phyloP scores from a whole-genome alignment of 495 filamentous ascomycete species.

The Penicillium malachiteum region DNA sequence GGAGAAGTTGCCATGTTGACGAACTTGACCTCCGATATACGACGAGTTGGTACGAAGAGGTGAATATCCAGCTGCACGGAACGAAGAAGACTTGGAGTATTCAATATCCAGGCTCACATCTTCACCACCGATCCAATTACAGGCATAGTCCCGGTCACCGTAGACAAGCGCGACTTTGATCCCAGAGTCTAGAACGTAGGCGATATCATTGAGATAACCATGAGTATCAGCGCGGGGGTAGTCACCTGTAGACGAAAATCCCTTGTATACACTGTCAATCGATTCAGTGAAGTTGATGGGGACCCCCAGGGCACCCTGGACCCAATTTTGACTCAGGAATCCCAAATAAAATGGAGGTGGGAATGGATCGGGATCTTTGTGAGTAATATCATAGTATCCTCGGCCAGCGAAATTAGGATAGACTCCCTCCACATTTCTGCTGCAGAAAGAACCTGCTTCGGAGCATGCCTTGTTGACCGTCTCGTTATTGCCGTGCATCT shows the following conservation, averaged over 20 bases:
- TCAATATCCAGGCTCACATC: constrained; percentile 41
- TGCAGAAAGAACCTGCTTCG: constrained; percentile 38
- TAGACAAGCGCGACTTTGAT: constrained; percentile 71
- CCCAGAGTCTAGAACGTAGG: constrained; percentile 51
- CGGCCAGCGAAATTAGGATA: constrained; percentile 37
- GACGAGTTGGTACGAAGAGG: constrained; percentile 44
- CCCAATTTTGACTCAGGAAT: constrained; percentile 60
- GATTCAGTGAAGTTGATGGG: constrained; percentile 65
- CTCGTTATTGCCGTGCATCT: constrained; percentile 43
- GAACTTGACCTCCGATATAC: constrained; percentile 51
- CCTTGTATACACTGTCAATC: constrained; percentile 44
- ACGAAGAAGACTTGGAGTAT: constrained; percentile 38
- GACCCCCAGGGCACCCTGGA: constrained; percentile 64
- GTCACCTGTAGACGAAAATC: constrained; percentile 51
- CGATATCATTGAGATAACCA: constrained; percentile 53
- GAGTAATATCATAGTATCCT: constrained; percentile 64
- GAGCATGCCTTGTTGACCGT: constrained; percentile 43
- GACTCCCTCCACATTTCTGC: constrained; percentile 35
- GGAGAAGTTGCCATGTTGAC: constrained; percentile 58
- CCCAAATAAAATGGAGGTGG: constrained; percentile 61
- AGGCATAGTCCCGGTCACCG: constrained; percentile 61
- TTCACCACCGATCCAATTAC: constrained; percentile 52
- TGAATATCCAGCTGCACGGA: constrained; percentile 51
- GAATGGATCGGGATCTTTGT: constrained; percentile 56
- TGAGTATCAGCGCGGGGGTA: constrained; percentile 44